Base-by-base conservation (phyloP, 352 stramenopile genomes). In the Aphanomyces astaci region DNA sequence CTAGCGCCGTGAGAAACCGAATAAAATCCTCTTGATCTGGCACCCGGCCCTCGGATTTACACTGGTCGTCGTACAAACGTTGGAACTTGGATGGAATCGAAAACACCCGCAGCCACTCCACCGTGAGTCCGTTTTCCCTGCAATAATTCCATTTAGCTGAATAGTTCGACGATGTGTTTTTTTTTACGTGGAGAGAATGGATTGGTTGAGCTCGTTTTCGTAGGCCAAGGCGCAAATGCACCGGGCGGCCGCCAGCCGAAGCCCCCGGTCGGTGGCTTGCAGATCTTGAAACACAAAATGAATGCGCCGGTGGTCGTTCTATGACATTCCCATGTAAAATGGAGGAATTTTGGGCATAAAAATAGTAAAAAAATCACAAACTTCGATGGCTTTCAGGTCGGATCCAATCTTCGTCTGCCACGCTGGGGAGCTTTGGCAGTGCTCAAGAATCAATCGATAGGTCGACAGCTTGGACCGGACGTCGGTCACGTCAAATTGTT, bases 51-150 rank as follows among this genome's bases (percentile, higher is more conserved):
- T 68, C 24, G n/a, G n/a, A 4, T 9, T 24, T 5, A 24, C 62
- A 68, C 17, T 68, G 10, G 9, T 36, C 43, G 56, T 68, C 62
- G 33, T 68, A 68, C 30, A 46, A 45, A 10, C 39, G 62, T 39
- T 68, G 17, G 48, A 68, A 68, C 13, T 68, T 40, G 48, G 28
- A 19, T 39, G 62, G 62, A 17, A 68, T 68, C 30, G 62, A 68
- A 62, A 68, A 68, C 13, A 68, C 39, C 19, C 62, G 62, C 30
- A 68, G 46, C 40, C 30, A 49, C 9, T 28, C 17, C 17, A 68
- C 27, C 2, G 62, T 46, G 28, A 68, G n/a, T 4, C 62, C 62
- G 33, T 68, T 68, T 3, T 36, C 24, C 22, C 48, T 66, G 54
- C n/a, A n/a, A n/a, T n/a, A n/a, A n/a, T n/a, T n/a, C n/a, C n/a